Conservation (phyloP, 176 grass and related monocot genomes). For the Phyllostachys edulis region DNA sequence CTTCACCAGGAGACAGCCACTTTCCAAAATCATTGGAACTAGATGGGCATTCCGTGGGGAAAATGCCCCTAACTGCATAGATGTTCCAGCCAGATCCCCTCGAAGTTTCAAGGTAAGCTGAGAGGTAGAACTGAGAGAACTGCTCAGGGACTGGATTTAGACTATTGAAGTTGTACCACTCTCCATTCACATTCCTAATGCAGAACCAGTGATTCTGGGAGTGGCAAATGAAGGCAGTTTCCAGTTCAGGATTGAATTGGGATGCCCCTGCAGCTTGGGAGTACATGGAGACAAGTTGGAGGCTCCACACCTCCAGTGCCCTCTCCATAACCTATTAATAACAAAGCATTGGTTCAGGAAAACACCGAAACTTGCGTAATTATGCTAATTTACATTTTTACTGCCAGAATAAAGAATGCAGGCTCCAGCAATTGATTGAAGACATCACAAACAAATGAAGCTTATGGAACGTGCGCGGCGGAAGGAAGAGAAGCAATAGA, state of each 20-base stretch:
- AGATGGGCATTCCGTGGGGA: conserved; percentile 49
- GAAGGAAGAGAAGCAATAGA: too few relatives aligned
- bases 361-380: too few relatives aligned
- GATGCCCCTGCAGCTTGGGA: conserved; percentile 45
- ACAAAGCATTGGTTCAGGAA: neutral
- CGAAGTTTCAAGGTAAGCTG: conserved; percentile 43
- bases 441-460: neutral
- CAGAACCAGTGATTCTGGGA: conserved; percentile 57
- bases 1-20: conserved; percentile 54
- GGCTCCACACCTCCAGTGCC: conserved; percentile 36
- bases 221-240: conserved; percentile 65
- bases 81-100: conserved; percentile 52
- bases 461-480: neutral
- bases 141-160: conserved; percentile 52
- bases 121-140: conserved; percentile 54
- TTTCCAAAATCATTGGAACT: conserved; percentile 36
- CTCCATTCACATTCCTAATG: conserved; percentile 52
- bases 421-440: neutral
- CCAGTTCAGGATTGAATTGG: conserved; percentile 45
- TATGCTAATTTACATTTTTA: too few relatives aligned
- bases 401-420: too few relatives aligned
- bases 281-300: conserved; percentile 53
- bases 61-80: conserved; percentile 46
- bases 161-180: conserved; percentile 64
- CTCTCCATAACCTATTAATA: neutral